Percentiles rank a stretch among this genome's conserved stretches.
Evolutionary conservation across 164 flowering plant genomes (phyloP).

Genomic region (Stephania japonica): DNA sequence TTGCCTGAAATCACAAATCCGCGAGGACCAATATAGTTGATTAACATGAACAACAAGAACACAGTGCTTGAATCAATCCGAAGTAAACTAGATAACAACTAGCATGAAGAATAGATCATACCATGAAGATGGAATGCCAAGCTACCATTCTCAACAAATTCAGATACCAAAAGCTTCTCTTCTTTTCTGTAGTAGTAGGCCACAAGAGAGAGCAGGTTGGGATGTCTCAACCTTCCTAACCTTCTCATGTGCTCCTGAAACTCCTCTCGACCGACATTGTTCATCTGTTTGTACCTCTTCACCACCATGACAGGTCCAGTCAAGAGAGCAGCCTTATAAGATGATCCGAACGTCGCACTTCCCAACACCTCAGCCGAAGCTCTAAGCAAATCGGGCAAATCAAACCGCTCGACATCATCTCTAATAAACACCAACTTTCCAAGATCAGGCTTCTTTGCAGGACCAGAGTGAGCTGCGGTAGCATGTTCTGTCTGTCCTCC

Average conservation of each 20-base stretch:
- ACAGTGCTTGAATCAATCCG: neutral
- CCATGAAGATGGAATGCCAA: constrained; percentile 73
- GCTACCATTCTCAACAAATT: constrained; percentile 53
- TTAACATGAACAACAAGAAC: neutral
- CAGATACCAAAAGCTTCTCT: constrained; percentile 71
- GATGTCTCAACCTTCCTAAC: constrained; percentile 58
- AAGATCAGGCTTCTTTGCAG: constrained; percentile 15
- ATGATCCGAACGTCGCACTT: constrained; percentile 64
- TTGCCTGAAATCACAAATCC: constrained; percentile 29
- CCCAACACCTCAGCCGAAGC: constrained; percentile 83
- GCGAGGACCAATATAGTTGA: neutral
- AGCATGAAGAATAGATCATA: constrained; percentile 16
- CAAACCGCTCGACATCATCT: constrained; percentile 52
- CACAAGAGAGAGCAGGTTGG: constrained; percentile 64
- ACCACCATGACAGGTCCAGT: constrained; percentile 57
- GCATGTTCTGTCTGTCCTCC: constrained; percentile 11
- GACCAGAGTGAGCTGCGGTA: neutral
- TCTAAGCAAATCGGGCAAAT: constrained; percentile 60
- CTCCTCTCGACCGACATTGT: constrained; percentile 59
- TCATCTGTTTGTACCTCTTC: constrained; percentile 81
- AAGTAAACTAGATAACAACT: neutral
- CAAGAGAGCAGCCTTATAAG: constrained; percentile 64
- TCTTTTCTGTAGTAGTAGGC: constrained; percentile 75
- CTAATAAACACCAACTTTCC: constrained; percentile 47
- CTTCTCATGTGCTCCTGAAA: constrained; percentile 86